Evolutionary conservation across 106 monocot species (phyloP).

Genomic region (Iris macrosiphon): DNA sequence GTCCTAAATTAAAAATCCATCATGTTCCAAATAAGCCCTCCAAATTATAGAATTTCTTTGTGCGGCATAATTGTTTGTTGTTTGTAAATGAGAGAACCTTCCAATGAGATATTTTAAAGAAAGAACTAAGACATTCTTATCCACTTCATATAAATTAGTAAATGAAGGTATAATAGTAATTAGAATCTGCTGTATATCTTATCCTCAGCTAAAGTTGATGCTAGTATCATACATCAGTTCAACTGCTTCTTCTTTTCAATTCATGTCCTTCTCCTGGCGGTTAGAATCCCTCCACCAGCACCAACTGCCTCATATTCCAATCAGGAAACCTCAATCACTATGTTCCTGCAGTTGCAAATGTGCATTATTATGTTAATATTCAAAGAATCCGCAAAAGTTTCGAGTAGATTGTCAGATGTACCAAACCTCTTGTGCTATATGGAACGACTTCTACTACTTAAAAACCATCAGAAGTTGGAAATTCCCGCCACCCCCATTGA

Average conservation of each 20-base stretch:
- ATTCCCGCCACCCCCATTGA: constrained; percentile 14
- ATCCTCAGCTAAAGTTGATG: background rate
- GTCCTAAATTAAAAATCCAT: too few relatives aligned
- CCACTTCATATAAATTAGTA: too few relatives aligned
- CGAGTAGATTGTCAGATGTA: constrained; percentile 45
- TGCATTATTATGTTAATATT: too few relatives aligned
- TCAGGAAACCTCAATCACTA: constrained; percentile 39
- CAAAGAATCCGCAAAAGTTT: too few relatives aligned
- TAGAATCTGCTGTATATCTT: background rate
- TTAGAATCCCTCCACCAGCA: constrained; percentile 6
- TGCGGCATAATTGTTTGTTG: too few relatives aligned
- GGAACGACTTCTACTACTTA: constrained; percentile 65
- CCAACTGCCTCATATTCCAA: constrained; percentile 5
- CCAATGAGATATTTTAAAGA: too few relatives aligned
- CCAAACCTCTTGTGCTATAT: constrained; percentile 34
- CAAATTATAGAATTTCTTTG: too few relatives aligned
- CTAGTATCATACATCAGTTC: constrained; percentile 1
- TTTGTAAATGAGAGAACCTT: too few relatives aligned
- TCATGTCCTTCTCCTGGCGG: background rate
- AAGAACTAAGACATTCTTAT: too few relatives aligned
- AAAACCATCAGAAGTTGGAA: constrained; percentile 24
- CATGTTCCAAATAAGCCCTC: too few relatives aligned
- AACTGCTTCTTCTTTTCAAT: constrained; percentile 7
- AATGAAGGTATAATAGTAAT: too few relatives aligned
- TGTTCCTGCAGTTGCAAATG: too few relatives aligned